Evolutionary conservation across 108 stramenopile species (phyloP), one percentile per base, ranked within the genome.

Genomic region (Skeletonema menzelii): DNA sequence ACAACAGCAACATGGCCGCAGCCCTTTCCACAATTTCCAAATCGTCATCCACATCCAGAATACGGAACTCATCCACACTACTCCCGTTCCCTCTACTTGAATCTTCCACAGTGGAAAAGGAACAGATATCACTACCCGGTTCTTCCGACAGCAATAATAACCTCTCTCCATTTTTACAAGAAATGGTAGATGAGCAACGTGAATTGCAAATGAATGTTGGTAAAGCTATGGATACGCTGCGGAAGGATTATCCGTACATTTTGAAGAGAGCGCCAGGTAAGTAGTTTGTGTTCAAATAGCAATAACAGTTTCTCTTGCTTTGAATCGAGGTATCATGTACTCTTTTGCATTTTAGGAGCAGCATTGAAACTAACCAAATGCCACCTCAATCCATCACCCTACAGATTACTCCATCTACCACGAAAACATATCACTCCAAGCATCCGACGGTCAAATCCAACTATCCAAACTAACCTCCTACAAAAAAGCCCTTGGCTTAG

Each of bases 351-450:
- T n/a, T n/a, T n/a, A n/a, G n/a, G 30, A 31, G 5, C 30, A 0
- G 8, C 7, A 8, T 8, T 8, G 34, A 35, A 35, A 35, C 34
- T 46, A 69, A 67, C 22, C 20, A 57, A 22, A 8, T n/a, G n/a
- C 5, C 7, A 26, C 11, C 38, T 40, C 38, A 15, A 40, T 40
- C 14, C 38, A n/a, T 27, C 14, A 31, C 65, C 0, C 59, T 26
- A 11, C 79, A 92, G 91, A 92, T 63, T 92, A 80, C 70, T 77
- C 72, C 65, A 90, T 92, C 65, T 92, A 92, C 42, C 86, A 89
- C 65, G 60, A 85, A 14, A 63, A 85, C 22, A 88, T 92, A 31
- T 64, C 63, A 10, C 70, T 90, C 1, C 65, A 82, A 34, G 87
- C 88, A 63, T 86, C 89, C 20, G 85, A 85, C 26, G 86, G 86